A percentile compares a stretch with the other conserved stretches of the same genome.
Evolutionary conservation across 805 yeast genomes (phyloP).

Genomic region (Saccharomyces eubayanus): DNA sequence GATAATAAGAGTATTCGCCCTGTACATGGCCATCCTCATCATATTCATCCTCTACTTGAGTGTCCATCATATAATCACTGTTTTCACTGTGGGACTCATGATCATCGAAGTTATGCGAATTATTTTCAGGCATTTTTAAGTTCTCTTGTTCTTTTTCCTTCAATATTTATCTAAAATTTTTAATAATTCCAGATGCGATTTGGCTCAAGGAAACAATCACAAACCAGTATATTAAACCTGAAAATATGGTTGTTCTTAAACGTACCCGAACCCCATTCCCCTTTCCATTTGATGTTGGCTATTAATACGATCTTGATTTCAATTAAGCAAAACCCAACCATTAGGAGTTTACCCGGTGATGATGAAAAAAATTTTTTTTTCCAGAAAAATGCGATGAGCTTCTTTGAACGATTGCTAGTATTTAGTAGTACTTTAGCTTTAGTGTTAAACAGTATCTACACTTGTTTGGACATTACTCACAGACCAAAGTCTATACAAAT

Average conservation of each 20-base stretch:
- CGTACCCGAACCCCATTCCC: background rate
- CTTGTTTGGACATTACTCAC: background rate
- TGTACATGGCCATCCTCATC: background rate
- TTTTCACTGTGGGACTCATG: constrained; percentile 7
- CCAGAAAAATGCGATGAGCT: background rate
- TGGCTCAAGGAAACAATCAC: background rate
- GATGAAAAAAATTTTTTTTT: background rate
- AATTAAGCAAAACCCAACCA: background rate
- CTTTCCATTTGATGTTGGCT: background rate
- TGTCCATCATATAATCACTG: constrained; percentile 10
- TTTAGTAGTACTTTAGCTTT: background rate
- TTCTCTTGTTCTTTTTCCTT: background rate
- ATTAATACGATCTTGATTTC: background rate
- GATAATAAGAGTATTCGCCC: background rate
- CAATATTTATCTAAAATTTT: background rate
- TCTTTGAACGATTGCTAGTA: background rate
- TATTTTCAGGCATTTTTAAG: background rate
- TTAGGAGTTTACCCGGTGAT: background rate
- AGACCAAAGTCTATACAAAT: background rate
- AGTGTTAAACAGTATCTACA: background rate
- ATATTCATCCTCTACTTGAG: background rate
- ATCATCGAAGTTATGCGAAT: constrained; percentile 1
- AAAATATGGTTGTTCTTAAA: background rate
- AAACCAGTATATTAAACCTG: background rate
- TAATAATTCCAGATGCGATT: too few species aligned